Base-by-base conservation (phyloP, 805 yeast species). In the Wickerhamia fluorescens region DNA sequence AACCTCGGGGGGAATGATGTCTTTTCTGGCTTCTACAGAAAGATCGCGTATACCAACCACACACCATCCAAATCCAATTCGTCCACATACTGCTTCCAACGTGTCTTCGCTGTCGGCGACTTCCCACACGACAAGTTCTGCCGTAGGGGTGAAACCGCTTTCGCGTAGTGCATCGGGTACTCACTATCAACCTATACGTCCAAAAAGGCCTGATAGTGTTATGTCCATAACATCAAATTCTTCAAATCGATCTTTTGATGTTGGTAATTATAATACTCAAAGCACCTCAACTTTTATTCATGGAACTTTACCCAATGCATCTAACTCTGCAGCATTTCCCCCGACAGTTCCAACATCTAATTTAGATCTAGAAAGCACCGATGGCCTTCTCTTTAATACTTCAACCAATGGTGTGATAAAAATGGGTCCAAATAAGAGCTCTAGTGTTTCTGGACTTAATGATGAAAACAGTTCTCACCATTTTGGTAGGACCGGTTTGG, bases 121-220 rank as follows among this genome's bases (percentile, higher is more conserved):
- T n/a, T n/a, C n/a, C n/a, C n/a, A n/a, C n/a, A n/a, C n/a, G n/a
- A n/a, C n/a, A n/a, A n/a, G n/a, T n/a, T n/a, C n/a, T n/a, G n/a
- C n/a, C n/a, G n/a, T n/a, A n/a, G n/a, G n/a, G n/a, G n/a, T n/a
- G n/a, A n/a, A n/a, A n/a, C n/a, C n/a, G n/a, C n/a, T n/a, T n/a
- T n/a, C n/a, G n/a, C n/a, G n/a, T n/a, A n/a, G n/a, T n/a, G n/a
- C n/a, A n/a, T n/a, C n/a, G n/a, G n/a, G n/a, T 9, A 31, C 43
- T 7, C 51, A 48, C 17, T 39, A 42, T 36, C 55, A 40, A 27
- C 46, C 47, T 14, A 38, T 42, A 25, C 47, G 61, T 14, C 61
- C 61, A 3, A 41, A 48, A 23, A 32, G 68, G 17, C 66, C 69
- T 4, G 65, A 61, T 35, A 57, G 66, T 32, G 66, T 56, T 13